These are phyloP conservation scores for Peterozyma xylosa DNA, from an alignment of 805 yeast species.

Conservation along the genomic window DNA sequence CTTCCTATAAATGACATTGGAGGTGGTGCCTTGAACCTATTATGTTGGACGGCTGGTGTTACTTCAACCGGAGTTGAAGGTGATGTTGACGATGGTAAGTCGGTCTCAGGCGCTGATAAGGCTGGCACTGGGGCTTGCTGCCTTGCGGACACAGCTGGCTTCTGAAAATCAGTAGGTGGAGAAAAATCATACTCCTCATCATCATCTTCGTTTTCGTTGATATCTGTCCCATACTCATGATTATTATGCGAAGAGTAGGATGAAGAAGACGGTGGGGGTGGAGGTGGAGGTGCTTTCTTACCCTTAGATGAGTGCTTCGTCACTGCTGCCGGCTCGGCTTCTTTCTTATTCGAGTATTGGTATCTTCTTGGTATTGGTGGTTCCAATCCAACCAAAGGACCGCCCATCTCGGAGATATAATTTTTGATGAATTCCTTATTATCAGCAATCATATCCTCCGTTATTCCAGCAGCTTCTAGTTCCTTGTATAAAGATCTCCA, in stretches of 20 bases:
- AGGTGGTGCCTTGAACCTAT: constrained; percentile 30
- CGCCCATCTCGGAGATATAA: constrained; percentile 66
- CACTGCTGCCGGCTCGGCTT: constrained; percentile 21
- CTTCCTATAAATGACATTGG: constrained; percentile 15
- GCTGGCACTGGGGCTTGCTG: not conserved
- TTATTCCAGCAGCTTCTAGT: constrained; percentile 68
- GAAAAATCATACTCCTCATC: constrained; percentile 14
- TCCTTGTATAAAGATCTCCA: constrained; percentile 74
- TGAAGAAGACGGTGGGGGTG: constrained; percentile 24
- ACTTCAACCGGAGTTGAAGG: constrained; percentile 11
- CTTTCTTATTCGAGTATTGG: constrained; percentile 23
- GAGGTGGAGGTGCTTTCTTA: constrained; percentile 33
- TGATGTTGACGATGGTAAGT: constrained; percentile 11
- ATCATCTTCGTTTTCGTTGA: constrained; percentile 1
- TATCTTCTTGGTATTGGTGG: constrained; percentile 73
- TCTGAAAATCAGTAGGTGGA: constrained; percentile 10
- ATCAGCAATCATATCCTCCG: constrained; percentile 86
- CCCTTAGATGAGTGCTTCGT: constrained; percentile 13
- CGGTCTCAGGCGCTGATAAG: not conserved
- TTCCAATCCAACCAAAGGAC: constrained; percentile 75
- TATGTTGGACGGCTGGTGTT: constrained; percentile 11
- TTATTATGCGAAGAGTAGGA: not conserved
- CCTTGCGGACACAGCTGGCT: not conserved
- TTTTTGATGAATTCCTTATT: constrained; percentile 77
- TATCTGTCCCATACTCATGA: not conserved